phyloP scores from a whole-genome alignment of 345 rosid genomes.

The Barbarea vulgaris region DNA sequence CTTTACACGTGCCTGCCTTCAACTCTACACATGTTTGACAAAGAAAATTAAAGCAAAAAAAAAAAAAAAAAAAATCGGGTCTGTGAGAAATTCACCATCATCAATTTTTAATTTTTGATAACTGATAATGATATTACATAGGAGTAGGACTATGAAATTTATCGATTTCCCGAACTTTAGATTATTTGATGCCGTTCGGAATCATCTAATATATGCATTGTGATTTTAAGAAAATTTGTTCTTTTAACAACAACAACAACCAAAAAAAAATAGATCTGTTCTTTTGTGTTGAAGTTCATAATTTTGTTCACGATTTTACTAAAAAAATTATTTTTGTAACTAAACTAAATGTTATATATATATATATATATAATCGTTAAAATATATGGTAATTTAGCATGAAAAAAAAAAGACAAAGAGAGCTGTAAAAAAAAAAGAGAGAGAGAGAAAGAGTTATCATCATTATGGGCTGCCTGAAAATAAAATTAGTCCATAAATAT shows the following conservation, averaged over 20 bases:
- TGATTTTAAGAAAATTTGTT: not conserved
- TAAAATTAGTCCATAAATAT: no score
- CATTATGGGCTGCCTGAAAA: no score
- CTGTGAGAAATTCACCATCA: not conserved
- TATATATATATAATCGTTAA: no score
- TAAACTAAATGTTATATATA: not conserved
- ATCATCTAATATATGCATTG: not conserved
- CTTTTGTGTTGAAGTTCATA: not conserved
- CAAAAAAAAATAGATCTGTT: no score
- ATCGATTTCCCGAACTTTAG: not conserved
- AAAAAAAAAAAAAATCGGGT: not conserved
- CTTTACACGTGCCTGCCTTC: constrained; percentile 23
- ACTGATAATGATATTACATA: not conserved
- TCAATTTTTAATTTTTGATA: not conserved
- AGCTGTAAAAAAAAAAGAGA: no score
- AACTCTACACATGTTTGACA: constrained; percentile 1
- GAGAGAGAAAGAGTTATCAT: not conserved
- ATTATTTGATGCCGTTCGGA: not conserved
- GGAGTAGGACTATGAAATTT: not conserved
- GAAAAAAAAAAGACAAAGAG: no score
- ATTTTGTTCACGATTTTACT: not conserved
- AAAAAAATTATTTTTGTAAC: not conserved
- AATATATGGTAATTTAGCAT: not conserved
- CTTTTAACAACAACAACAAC: no score
- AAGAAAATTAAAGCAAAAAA: no score